Percentiles rank a stretch among this genome's conserved stretches.
Evolutionary conservation across 805 yeast genomes (phyloP).

Genomic region (Myxozyma vanderwaltii): DNA sequence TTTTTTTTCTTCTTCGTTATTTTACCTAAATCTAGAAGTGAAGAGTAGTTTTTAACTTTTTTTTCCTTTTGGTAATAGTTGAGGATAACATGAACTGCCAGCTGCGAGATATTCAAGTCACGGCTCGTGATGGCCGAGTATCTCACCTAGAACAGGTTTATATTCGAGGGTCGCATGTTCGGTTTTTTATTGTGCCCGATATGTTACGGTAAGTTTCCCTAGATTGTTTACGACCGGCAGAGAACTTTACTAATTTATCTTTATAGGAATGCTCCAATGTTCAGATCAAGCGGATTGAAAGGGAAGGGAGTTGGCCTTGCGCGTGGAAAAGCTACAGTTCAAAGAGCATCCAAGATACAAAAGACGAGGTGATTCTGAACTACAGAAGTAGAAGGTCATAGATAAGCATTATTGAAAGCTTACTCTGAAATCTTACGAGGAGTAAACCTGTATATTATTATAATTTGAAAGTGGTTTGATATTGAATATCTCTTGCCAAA

Average conservation of each 20-base stretch:
- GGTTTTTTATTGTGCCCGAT: constrained; percentile 85
- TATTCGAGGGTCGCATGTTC: constrained; percentile 86
- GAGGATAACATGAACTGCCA: constrained; percentile 97
- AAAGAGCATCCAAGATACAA: constrained; percentile 34
- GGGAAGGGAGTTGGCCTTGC: constrained; percentile 37
- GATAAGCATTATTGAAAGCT: background rate
- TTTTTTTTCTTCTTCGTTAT: too few species aligned
- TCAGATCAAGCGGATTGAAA: constrained; percentile 48
- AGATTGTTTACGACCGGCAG: too few species aligned
- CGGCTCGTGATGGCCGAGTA: constrained; percentile 73
- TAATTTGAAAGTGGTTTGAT: background rate
- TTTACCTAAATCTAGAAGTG: too few species aligned
- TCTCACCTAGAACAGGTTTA: constrained; percentile 81
- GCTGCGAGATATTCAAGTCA: constrained; percentile 75
- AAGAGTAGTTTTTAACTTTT: too few species aligned
- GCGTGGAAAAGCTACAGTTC: constrained; percentile 36
- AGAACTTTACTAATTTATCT: background rate
- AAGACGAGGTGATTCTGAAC: constrained; percentile 8
- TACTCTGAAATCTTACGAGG: background rate
- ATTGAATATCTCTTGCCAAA: background rate
- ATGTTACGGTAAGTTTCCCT: constrained; percentile 52
- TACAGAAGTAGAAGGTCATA: background rate
- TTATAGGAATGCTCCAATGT: constrained; percentile 79
- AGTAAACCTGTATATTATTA: background rate
- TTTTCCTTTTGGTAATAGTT: constrained; percentile 34